Conservation (phyloP, 371 early-diverging fungal genomes). For the Rhizopus arrhizus region DNA sequence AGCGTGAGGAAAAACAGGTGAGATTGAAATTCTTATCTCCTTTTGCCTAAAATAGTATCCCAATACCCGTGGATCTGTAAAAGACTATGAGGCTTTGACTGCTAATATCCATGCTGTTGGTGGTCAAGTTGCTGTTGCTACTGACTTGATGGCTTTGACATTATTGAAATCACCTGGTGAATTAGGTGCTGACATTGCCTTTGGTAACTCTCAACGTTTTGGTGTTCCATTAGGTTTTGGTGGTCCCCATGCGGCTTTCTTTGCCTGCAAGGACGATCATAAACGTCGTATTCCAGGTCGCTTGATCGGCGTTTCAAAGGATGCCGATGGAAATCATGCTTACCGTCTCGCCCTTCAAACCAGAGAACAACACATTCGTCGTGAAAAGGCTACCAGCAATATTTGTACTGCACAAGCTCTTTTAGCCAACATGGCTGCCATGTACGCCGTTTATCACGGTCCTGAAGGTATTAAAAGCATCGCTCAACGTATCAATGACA, state of each 20-base stretch:
- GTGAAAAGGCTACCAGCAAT: conserved; percentile 97
- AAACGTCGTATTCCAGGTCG: conserved; percentile 96
- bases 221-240: conserved; percentile 98
- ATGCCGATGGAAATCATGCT: conserved; percentile 84
- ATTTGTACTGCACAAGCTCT: conserved; percentile 97
- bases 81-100: conserved; percentile 78
- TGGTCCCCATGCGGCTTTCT: conserved; percentile 99
- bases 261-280: conserved; percentile 89
- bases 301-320: conserved; percentile 93
- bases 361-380: conserved; percentile 97
- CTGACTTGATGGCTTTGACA: conserved; percentile 93
- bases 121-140: conserved; percentile 88
- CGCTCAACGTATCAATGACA: conserved; percentile 88
- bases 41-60: conserved; percentile 77
- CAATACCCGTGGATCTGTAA: conserved; percentile 82
- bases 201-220: conserved; percentile 96
- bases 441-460: conserved; percentile 97
- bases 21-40: conserved; percentile 7
- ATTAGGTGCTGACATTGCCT: conserved; percentile 94
- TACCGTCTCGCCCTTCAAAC: conserved; percentile 95
- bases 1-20: conserved; percentile 4
- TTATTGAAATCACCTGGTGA: conserved; percentile 91
- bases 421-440: conserved; percentile 91
- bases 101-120: conserved; percentile 79
- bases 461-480: conserved; percentile 88